phyloP scores from a whole-genome alignment of 192 early-diverging fungal species.

The Coemansia sp. region DNA sequence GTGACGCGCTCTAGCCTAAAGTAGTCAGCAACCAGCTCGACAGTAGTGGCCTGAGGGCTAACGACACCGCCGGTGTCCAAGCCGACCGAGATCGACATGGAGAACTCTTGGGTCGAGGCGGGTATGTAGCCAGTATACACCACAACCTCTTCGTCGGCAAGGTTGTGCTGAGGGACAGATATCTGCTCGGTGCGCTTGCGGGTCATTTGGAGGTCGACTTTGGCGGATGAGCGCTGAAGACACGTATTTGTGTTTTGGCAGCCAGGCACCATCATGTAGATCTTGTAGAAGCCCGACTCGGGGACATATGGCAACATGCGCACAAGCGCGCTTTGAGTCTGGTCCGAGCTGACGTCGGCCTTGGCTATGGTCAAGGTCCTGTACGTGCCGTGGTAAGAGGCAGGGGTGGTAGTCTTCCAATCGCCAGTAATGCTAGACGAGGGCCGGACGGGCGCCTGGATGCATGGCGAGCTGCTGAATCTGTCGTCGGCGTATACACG shows the following conservation, averaged over 20 bases:
- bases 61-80: constrained; percentile 19
- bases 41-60: constrained; percentile 17
- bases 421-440: constrained; percentile 20
- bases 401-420: constrained; percentile 34
- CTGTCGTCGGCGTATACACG: constrained; percentile 33
- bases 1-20: constrained; percentile 41
- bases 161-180: constrained; percentile 51
- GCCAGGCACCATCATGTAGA: constrained; percentile 57
- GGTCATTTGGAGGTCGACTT: constrained; percentile 23
- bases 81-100: constrained; percentile 52
- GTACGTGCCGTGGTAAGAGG: constrained; percentile 37
- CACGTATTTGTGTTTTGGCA: constrained; percentile 59
- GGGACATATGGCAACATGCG: constrained; percentile 56
- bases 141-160: constrained; percentile 38
- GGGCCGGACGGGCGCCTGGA: constrained; percentile 18
- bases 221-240: constrained; percentile 26
- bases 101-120: constrained; percentile 50
- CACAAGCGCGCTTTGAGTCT: constrained; percentile 19
- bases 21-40: constrained; percentile 44
- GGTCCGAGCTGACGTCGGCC: constrained; percentile 19
- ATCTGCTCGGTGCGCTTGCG: constrained; percentile 16
- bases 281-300: constrained; percentile 61
- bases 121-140: constrained; percentile 56
- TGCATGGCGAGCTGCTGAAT: constrained; percentile 45
- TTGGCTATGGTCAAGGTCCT: constrained; percentile 27